Conservation (phyloP, 306 rosid genomes). For the Luffa acutangula region DNA sequence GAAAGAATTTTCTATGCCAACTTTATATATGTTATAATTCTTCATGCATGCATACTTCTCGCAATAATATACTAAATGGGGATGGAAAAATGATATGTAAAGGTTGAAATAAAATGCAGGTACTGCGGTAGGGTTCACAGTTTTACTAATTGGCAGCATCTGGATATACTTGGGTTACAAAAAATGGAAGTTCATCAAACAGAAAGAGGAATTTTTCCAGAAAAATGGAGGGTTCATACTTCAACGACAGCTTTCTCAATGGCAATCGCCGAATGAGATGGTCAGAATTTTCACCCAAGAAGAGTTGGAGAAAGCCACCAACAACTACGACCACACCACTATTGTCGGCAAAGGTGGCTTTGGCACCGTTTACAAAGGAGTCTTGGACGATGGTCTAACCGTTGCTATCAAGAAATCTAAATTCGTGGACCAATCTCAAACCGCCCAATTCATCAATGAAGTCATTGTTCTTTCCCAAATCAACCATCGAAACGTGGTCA, state of each 20-base stretch:
- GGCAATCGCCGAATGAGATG: not conserved
- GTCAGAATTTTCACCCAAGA: slow-evolving; percentile 13
- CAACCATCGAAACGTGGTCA: slow-evolving; percentile 16
- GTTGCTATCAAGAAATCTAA: slow-evolving; percentile 38
- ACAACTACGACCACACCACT: slow-evolving; percentile 14
- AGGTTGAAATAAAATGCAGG: slow-evolving; percentile 6
- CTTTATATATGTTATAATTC: not conserved
- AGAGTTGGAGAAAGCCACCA: slow-evolving; percentile 29
- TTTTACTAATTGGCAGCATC: not conserved
- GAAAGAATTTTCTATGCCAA: not conserved
- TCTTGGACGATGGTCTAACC: not conserved
- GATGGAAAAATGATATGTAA: not conserved
- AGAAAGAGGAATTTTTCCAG: not conserved
- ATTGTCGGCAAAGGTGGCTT: slow-evolving; percentile 30
- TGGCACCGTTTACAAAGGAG: slow-evolving; percentile 28
- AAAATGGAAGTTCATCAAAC: not conserved
- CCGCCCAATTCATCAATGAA: slow-evolving; percentile 32
- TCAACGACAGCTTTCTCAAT: not conserved
- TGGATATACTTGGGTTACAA: not conserved
- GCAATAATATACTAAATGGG: not conserved
- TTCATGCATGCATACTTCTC: no score
- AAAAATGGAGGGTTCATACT: not conserved
- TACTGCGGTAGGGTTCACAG: not conserved
- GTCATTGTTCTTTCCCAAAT: slow-evolving; percentile 34
- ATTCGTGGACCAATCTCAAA: slow-evolving; percentile 19